A percentile compares a stretch with the other conserved stretches of the same genome.
These are phyloP conservation scores for Hibiscus tridactylites DNA, from an alignment of 345 rosid genomes.

Conservation along the genomic window DNA sequence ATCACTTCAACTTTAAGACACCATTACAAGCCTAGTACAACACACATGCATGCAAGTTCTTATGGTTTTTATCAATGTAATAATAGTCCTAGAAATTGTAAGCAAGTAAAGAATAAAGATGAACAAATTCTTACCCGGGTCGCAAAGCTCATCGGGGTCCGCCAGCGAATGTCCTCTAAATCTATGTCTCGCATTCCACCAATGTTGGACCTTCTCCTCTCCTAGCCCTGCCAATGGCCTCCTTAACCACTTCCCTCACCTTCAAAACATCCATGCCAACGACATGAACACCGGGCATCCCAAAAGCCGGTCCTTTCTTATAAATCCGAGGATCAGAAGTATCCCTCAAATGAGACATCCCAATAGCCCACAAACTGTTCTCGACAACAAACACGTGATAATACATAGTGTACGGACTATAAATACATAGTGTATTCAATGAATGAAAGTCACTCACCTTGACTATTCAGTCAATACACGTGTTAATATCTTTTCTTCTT, in stretches of 20 bases:
- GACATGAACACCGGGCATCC: conserved; percentile 78
- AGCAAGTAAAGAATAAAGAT: background rate
- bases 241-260: conserved; percentile 74
- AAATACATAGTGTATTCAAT: too few relatives aligned
- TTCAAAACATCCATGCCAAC: conserved; percentile 86
- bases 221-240: conserved; percentile 67
- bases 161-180: conserved; percentile 91
- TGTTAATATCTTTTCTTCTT: too few relatives aligned
- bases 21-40: background rate
- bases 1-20: background rate
- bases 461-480: too few relatives aligned
- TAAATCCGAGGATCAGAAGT: conserved; percentile 30
- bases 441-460: too few relatives aligned
- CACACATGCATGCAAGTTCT: background rate
- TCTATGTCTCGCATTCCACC: conserved; percentile 81
- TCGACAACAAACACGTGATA: too few relatives aligned
- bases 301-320: conserved; percentile 85
- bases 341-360: too few relatives aligned
- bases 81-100: background rate
- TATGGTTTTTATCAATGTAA: background rate
- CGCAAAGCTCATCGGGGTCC: conserved; percentile 90
- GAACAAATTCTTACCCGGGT: conserved; percentile 44
- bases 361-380: too few relatives aligned
- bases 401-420: too few relatives aligned
- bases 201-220: conserved; percentile 87